A percentile compares a stretch with the other conserved stretches of the same genome.
These are phyloP conservation scores for Fusarium continuum DNA, from an alignment of 2,329 filamentous ascomycete species.

Conservation along the genomic window DNA sequence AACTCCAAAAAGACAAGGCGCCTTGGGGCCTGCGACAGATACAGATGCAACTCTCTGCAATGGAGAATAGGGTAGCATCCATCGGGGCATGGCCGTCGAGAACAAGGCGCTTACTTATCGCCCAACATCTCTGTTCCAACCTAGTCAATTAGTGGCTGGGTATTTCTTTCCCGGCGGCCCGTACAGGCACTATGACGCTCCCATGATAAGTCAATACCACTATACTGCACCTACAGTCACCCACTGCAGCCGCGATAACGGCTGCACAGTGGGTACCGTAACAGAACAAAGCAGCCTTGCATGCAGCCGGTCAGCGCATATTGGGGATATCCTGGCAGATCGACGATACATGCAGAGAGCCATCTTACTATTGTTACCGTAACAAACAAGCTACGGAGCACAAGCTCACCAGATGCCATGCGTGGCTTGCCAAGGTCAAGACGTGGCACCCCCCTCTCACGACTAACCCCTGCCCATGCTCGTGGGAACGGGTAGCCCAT, in stretches of 20 bases:
- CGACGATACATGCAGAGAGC: constrained; percentile 32
- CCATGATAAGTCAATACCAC: too few relatives aligned
- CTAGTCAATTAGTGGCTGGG: constrained; percentile 8
- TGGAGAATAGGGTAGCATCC: constrained; percentile 23
- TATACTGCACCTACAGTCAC: too few relatives aligned
- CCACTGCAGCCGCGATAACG: constrained; percentile 28
- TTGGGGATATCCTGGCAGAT: constrained; percentile 29
- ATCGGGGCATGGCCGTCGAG: constrained; percentile 15
- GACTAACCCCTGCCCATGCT: background rate
- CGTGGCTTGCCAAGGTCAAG: constrained; percentile 23
- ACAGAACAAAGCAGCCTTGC: constrained; percentile 20
- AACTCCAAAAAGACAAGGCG: constrained; percentile 10
- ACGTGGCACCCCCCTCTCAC: constrained; percentile 24
- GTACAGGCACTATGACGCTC: constrained; percentile 35
- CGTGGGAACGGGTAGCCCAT: constrained; percentile 17
- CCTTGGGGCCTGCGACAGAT: constrained; percentile 10
- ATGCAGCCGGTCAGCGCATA: constrained; percentile 42
- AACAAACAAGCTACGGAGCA: constrained; percentile 3
- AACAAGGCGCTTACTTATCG: constrained; percentile 26
- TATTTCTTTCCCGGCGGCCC: constrained; percentile 9
- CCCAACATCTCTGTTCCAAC: constrained; percentile 15
- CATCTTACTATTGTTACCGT: background rate
- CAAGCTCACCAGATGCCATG: constrained; percentile 5
- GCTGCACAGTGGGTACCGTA: too few relatives aligned
- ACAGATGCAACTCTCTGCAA: constrained; percentile 23